These are phyloP conservation scores for Fusarium nygamai DNA, from an alignment of 2,329 filamentous ascomycete genomes.

Conservation along the genomic window DNA sequence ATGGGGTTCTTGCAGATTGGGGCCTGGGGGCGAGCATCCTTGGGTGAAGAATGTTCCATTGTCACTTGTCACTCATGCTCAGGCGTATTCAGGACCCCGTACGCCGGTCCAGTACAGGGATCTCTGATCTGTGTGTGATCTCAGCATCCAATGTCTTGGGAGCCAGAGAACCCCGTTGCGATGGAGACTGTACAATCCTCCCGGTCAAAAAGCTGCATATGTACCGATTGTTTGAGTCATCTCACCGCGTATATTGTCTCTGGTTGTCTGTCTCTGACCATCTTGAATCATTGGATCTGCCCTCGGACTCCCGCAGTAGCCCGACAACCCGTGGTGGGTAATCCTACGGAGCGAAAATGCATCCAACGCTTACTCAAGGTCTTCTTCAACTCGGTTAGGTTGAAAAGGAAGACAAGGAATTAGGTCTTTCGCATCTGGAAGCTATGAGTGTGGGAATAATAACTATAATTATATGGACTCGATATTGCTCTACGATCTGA, in stretches of 20 bases:
- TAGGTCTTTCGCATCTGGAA: background rate
- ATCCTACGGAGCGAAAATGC: background rate
- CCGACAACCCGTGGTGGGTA: constrained; percentile 32
- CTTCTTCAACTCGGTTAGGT: background rate
- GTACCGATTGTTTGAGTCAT: constrained; percentile 28
- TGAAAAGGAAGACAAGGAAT: background rate
- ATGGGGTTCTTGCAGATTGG: background rate
- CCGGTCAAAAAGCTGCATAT: background rate
- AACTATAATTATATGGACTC: background rate
- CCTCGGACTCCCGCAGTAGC: constrained; percentile 36
- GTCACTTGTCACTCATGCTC: background rate
- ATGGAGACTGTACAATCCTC: background rate
- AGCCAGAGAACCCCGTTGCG: background rate
- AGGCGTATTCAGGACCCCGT: background rate
- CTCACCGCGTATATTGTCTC: constrained; percentile 12
- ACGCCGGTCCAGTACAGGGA: background rate
- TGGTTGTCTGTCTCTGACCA: background rate
- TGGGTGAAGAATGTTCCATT: background rate
- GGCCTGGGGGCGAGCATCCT: background rate
- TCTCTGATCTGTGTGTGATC: background rate
- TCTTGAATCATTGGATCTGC: background rate
- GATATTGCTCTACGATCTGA: background rate
- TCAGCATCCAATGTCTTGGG: background rate
- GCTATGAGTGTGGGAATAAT: background rate
- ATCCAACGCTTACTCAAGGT: constrained; percentile 10